Evolutionary conservation across 176 grass and related monocot species (phyloP).

Genomic region (Chrysopogon serrulatus): DNA sequence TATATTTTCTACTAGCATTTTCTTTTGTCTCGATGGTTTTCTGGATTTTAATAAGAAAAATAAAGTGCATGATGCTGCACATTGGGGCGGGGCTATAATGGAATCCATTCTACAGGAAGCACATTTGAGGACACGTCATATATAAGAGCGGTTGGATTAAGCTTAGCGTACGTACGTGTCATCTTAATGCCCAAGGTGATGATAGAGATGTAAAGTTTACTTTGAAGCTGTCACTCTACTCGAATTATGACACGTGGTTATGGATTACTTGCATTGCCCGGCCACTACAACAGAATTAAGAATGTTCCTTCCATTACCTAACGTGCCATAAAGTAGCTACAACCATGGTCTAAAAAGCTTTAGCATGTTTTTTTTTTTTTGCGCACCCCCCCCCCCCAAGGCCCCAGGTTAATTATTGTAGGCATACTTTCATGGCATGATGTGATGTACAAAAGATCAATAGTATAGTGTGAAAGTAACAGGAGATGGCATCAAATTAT

Average conservation of each 20-base stretch:
- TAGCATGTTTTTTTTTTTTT: not conserved
- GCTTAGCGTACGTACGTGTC: conserved; percentile 23
- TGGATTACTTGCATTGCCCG: conserved; percentile 33
- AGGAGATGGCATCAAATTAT: conserved; percentile 7
- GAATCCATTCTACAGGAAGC: conserved; percentile 22
- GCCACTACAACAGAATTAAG: conserved; percentile 36
- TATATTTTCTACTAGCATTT: not conserved
- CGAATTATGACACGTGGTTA: conserved; percentile 24
- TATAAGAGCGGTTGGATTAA: conserved; percentile 28
- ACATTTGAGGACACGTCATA: conserved; percentile 22
- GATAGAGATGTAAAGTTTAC: conserved; percentile 35
- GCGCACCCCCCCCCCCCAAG: too few relatives aligned
- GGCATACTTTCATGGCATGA: conserved; percentile 21
- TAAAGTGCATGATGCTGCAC: not conserved
- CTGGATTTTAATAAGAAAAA: not conserved
- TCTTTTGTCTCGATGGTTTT: conserved; percentile 24
- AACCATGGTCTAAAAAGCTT: conserved; percentile 25
- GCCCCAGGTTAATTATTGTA: not conserved
- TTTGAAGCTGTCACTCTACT: not conserved
- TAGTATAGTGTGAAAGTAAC: conserved; percentile 22
- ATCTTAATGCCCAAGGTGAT: conserved; percentile 30
- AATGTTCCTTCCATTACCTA: conserved; percentile 34
- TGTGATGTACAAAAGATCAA: conserved; percentile 45
- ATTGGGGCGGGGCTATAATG: conserved; percentile 1
- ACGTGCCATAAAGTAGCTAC: conserved; percentile 29